Evolutionary conservation across 805 yeast genomes (phyloP).

Genomic region (Starmerella sirachaensis): DNA sequence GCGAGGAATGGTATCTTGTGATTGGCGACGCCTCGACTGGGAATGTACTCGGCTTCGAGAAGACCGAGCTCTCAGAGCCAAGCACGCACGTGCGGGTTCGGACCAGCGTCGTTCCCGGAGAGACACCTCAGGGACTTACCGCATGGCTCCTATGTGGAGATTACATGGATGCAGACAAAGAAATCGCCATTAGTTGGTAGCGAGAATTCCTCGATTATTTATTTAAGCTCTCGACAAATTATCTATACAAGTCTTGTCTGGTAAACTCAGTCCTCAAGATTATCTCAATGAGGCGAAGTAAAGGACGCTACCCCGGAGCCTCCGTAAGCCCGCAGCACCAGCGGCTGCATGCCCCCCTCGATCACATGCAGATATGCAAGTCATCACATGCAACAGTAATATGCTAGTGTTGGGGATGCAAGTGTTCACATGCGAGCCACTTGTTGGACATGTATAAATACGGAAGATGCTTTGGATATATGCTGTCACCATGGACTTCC

Average conservation of each 20-base stretch:
- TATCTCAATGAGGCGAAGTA: no score
- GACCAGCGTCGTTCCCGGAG: constrained; percentile 29
- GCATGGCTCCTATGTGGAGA: constrained; percentile 88
- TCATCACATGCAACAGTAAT: no score
- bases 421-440: no score
- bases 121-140: no score
- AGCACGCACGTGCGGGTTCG: constrained; percentile 35
- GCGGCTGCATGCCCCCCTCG: neutral
- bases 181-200: constrained; percentile 32
- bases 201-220: neutral
- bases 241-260: neutral
- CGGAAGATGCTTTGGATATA: neutral
- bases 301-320: no score
- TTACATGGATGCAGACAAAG: constrained; percentile 86
- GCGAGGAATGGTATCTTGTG: constrained; percentile 62
- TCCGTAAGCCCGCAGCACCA: no score
- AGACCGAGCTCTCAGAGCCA: constrained; percentile 43
- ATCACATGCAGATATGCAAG: neutral
- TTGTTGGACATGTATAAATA: no score
- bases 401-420: no score
- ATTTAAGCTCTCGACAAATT: neutral
- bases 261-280: no score
- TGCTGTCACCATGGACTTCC: neutral
- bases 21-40: constrained; percentile 53
- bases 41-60: constrained; percentile 63